These are phyloP conservation scores for Aspergillus pseudoglaucus DNA, from an alignment of 2,329 filamentous ascomycete species.

Conservation along the genomic window DNA sequence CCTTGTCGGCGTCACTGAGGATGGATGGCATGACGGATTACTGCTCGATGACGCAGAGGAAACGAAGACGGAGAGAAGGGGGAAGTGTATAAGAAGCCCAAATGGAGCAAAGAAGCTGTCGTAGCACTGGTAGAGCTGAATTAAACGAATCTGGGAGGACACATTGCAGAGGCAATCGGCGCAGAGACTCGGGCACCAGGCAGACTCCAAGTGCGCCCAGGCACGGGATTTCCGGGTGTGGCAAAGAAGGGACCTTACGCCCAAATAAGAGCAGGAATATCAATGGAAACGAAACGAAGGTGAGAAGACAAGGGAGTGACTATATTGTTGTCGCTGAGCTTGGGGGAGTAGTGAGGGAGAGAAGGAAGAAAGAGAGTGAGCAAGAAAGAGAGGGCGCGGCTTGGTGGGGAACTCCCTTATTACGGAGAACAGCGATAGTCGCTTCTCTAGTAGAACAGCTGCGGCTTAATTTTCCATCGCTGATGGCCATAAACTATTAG, in stretches of 20 bases:
- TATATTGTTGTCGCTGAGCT: not conserved
- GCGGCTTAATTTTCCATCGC: not conserved
- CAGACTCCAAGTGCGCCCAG: conserved; percentile 5
- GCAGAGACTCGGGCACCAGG: conserved; percentile 1
- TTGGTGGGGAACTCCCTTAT: conserved; percentile 1
- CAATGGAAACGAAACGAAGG: not conserved
- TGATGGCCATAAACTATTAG: too few relatives aligned
- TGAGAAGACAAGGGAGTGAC: not conserved
- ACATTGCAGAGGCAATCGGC: conserved; percentile 13
- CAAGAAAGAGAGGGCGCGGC: not conserved
- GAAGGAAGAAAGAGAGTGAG: not conserved
- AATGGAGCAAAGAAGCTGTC: conserved; percentile 1
- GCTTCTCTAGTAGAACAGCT: too few relatives aligned
- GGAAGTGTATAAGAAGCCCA: conserved; percentile 11
- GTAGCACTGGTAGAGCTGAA: conserved; percentile 3
- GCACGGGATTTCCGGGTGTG: conserved; percentile 1
- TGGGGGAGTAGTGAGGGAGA: not conserved
- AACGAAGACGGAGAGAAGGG: conserved; percentile 3
- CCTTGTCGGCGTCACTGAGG: conserved; percentile 88
- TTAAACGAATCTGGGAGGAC: conserved; percentile 5
- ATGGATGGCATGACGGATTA: conserved; percentile 52
- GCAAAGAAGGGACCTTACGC: not conserved
- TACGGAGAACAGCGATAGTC: too few relatives aligned
- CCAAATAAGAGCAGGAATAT: too few relatives aligned
- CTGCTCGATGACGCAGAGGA: not conserved